Conservation (phyloP, 108 stramenopile species). For the Cyclotella sp. region DNA sequence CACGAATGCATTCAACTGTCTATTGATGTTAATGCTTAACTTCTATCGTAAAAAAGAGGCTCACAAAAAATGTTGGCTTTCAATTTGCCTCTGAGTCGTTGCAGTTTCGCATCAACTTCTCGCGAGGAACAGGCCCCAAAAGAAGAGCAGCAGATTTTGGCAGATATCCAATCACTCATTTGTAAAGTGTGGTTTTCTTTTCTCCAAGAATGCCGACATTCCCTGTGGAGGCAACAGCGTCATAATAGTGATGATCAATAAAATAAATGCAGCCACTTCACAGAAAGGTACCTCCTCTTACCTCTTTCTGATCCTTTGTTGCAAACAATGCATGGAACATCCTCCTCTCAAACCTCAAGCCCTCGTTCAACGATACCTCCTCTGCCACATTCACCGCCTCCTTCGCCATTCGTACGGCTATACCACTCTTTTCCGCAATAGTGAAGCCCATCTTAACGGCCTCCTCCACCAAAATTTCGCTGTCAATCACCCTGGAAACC, state of each 20-base stretch:
- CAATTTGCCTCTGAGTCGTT: too few relatives aligned
- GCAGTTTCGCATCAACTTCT: too few relatives aligned
- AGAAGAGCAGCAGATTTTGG: too few relatives aligned
- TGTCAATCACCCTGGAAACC: slow-evolving; percentile 90
- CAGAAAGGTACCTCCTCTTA: slow-evolving; percentile 2
- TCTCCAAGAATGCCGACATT: slow-evolving; percentile 86
- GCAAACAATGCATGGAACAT: slow-evolving; percentile 98
- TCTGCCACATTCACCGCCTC: slow-evolving; percentile 98
- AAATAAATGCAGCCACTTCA: neutral
- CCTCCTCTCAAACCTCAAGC: slow-evolving; percentile 94
- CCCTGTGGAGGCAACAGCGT: slow-evolving; percentile 29
- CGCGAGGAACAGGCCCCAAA: too few relatives aligned
- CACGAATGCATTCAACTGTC: too few relatives aligned
- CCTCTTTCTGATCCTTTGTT: slow-evolving; percentile 98
- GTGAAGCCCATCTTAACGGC: slow-evolving; percentile 88
- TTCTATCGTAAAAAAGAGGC: too few relatives aligned
- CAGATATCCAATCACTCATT: slow-evolving; percentile 52
- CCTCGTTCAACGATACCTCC: slow-evolving; percentile 92
- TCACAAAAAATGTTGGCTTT: too few relatives aligned
- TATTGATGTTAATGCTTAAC: too few relatives aligned
- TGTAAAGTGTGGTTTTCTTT: slow-evolving; percentile 74
- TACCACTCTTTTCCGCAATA: slow-evolving; percentile 91
- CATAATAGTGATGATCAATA: neutral
- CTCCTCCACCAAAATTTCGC: slow-evolving; percentile 79
- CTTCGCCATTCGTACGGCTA: slow-evolving; percentile 89